Percentiles rank a stretch among this genome's conserved stretches.
phyloP scores from a whole-genome alignment of 2,329 filamentous ascomycete genomes.

The Colletotrichum limetticola region DNA sequence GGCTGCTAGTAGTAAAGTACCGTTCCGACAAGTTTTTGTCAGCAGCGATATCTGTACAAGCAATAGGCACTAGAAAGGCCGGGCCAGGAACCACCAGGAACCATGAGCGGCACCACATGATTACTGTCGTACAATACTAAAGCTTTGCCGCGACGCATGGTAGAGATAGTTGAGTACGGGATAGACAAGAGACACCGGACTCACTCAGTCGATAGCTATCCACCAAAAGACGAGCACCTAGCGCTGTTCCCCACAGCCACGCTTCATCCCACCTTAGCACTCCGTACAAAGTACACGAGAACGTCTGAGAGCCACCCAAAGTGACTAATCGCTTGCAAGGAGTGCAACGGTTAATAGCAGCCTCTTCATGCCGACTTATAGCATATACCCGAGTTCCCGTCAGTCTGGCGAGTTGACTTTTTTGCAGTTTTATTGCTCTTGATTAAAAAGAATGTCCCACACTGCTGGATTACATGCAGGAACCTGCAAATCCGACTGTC shows the following conservation, averaged over 20 bases:
- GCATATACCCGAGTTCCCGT: too few relatives aligned
- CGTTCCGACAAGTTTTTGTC: not conserved
- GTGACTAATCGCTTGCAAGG: not conserved
- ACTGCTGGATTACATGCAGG: not conserved
- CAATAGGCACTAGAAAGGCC: not conserved
- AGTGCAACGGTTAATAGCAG: not conserved
- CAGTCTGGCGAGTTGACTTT: too few relatives aligned
- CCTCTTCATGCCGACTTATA: not conserved
- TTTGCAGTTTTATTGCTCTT: not conserved
- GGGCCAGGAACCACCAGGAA: not conserved
- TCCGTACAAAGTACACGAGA: not conserved
- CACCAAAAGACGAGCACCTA: too few relatives aligned
- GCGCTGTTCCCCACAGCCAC: not conserved
- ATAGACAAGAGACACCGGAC: not conserved
- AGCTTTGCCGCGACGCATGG: not conserved
- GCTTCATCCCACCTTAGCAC: not conserved
- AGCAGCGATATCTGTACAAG: not conserved
- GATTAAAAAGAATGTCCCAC: not conserved
- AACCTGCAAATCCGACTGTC: not conserved
- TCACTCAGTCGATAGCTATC: not conserved
- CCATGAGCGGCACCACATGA: not conserved
- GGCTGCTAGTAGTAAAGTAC: not conserved
- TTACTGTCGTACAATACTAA: not conserved
- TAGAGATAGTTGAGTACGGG: too few relatives aligned
- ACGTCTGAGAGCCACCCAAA: not conserved